Evolutionary conservation across 2,329 filamentous ascomycete genomes (phyloP), one percentile per base, ranked within the genome.

Genomic region (Xylariaceae sp.): DNA sequence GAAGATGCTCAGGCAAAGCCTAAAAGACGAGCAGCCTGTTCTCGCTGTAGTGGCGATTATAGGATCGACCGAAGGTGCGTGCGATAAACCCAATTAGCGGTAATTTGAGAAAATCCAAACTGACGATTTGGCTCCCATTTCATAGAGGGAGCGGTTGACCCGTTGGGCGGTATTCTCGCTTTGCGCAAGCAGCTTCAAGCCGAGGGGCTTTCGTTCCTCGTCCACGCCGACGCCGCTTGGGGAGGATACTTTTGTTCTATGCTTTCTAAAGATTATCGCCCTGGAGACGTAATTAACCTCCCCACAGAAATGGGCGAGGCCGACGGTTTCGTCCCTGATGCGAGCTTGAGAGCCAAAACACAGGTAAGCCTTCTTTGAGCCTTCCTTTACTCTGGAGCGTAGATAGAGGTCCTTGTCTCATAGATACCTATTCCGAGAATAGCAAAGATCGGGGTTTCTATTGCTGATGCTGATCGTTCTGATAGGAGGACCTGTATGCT

Each of bases 181-280:
- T 60, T 77, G 4, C 71, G 76, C 3, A 65, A 70, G n/a, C 60
- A 68, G 26, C 73, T 73, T 47, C 73, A 76, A 57, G 63, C 64
- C 2, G 54, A 68, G 19, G 76, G 76, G 0, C 60, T 78, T 0
- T 76, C 74, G 0, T 78, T 78, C 49, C 53, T 75, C 0, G 66
- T 79, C 6, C 76, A 78, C 50, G 73, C 68, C 1, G 76, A 78
- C 56, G 76, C 74, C 0, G 75, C 76, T 0, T 79, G 76, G 76
- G 75, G 76, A 19, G 76, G 76, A 0, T 79, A 79, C 51, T 79
- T 78, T 52, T 68, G 68, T 30, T 71, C 71, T 0, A 76, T 77
- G 73, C 32, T 78, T 19, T 71, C 70, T 0, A 67, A 64, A 3
- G 61, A 68, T 2, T 66, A 65, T 27, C 62, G 43, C 1, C 64